Conservation (phyloP, 2,329 filamentous ascomycete genomes). For the Coniochaeta sp. region DNA sequence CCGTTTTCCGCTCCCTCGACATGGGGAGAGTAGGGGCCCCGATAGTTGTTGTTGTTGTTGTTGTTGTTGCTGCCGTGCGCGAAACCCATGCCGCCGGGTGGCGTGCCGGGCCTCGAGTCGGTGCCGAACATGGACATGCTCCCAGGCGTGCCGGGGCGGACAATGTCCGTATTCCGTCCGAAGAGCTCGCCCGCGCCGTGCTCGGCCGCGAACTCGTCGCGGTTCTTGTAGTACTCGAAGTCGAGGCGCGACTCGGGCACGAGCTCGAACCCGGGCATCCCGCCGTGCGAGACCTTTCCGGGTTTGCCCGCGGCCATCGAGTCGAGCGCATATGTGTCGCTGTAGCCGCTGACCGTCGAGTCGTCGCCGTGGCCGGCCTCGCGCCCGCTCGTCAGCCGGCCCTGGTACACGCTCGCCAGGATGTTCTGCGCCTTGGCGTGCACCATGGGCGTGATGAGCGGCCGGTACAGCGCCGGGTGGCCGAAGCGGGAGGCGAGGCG, state of each 20-base stretch:
- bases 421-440: conserved; percentile 83
- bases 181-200: conserved; percentile 71
- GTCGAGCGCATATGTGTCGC: conserved; percentile 74
- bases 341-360: conserved; percentile 63
- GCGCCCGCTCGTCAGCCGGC: conserved; percentile 63
- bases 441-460: conserved; percentile 91
- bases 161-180: conserved; percentile 50
- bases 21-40: conserved; percentile 15
- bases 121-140: conserved; percentile 37
- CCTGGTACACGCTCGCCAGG: conserved; percentile 78
- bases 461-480: conserved; percentile 83
- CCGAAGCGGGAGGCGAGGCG: conserved; percentile 74
- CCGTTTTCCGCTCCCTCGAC: conserved; percentile 5
- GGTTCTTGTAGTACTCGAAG: conserved; percentile 86
- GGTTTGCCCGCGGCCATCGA: conserved; percentile 65
- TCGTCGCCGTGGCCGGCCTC: conserved; percentile 46
- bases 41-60: no score
- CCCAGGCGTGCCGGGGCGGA: conserved; percentile 55
- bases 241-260: conserved; percentile 82
- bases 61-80: conserved; percentile 3
- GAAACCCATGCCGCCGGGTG: conserved; percentile 28
- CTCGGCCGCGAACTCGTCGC: conserved; percentile 79
- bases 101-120: conserved; percentile 45
- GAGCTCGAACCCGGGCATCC: conserved; percentile 74
- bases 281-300: conserved; percentile 21